Base-by-base conservation (phyloP, 306 rosid species). In the Cucurbita pepo region DNA sequence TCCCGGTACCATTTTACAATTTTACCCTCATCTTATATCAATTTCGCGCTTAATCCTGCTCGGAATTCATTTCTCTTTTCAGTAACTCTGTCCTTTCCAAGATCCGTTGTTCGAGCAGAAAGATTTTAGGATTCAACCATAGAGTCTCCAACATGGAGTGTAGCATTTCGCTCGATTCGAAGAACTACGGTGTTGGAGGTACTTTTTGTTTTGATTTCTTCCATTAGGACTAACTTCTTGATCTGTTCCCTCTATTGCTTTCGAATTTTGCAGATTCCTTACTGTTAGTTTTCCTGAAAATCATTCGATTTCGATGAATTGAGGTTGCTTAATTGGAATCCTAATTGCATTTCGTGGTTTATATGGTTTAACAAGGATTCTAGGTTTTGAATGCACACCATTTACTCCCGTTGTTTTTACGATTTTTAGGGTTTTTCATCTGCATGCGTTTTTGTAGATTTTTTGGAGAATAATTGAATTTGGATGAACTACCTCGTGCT, bases 141-240 rank as follows among this genome's bases (percentile, higher is more conserved):
- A 19, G 11, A 5, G 55, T 41, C 74, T 59, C 70, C 38, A 16
- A 71, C n/a, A 88, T 88, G 97, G 95, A 92, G 53, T 77, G 45
- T 13, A 48, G 54, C 59, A 18, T 78, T 79, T 64, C 77, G 52
- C 77, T 44, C 4, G 79, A 75, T 77, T 56, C 82, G 30, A 83
- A 75, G 13, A 77, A 67, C 55, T 25, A 38, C 69, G 69, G 30
- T 1, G 61, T 62, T 3, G 81, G 69, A 60, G 95, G 96, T 86
- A 59, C 16, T 14, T 14, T 48, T 37, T 30, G 36, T 74, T 56
- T 40, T 69, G 7, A 55, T 72, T 77, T 75, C 71, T 75, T 77
- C 19, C 19, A 36, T 44, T 63, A 47, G 51, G 3, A 12, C 60
- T 5, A 76, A 57, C 50, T 58, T 72, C 77, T 69, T 47, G 59